Percentiles rank a stretch among this genome's conserved stretches.
phyloP scores from a whole-genome alignment of 202 grass and related monocot genomes.

The Carex arenaria region DNA sequence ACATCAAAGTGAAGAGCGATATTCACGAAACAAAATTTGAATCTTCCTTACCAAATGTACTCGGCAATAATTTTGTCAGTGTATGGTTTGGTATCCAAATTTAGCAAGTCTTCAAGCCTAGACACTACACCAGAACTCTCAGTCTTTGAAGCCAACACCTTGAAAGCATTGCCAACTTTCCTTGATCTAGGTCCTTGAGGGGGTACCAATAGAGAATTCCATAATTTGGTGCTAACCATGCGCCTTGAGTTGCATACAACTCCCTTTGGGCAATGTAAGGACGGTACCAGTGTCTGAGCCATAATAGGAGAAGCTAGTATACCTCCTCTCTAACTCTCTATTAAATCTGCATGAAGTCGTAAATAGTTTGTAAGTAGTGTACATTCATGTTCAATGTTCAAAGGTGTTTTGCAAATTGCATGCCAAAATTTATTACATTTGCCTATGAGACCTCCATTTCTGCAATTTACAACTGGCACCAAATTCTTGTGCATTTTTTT shows the following conservation, averaged over 20 bases:
- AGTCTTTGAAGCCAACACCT: slow-evolving; percentile 62
- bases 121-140: slow-evolving; percentile 51
- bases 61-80: slow-evolving; percentile 86
- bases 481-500: not conserved
- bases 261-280: slow-evolving; percentile 76
- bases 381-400: not conserved
- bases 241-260: slow-evolving; percentile 26
- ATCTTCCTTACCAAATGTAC: slow-evolving; percentile 74
- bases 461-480: not conserved
- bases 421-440: slow-evolving; percentile 10
- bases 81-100: slow-evolving; percentile 77
- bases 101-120: slow-evolving; percentile 81
- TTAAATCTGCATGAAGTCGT: not conserved
- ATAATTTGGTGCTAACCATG: slow-evolving; percentile 52
- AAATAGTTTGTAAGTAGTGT: not conserved
- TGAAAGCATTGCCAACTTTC: slow-evolving; percentile 57
- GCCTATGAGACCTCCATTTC: not conserved
- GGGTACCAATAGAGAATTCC: slow-evolving; percentile 45
- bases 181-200: slow-evolving; percentile 32
- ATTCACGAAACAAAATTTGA: not conserved
- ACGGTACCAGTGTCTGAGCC: slow-evolving; percentile 77
- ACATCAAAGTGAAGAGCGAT: not conserved
- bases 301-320: slow-evolving; percentile 20
- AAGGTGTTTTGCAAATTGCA: not conserved
- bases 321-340: slow-evolving; percentile 19